Evolutionary conservation across 257 asterid genomes (phyloP), one percentile per base, ranked within the genome.

Genomic region (Hygrophila difformis): DNA sequence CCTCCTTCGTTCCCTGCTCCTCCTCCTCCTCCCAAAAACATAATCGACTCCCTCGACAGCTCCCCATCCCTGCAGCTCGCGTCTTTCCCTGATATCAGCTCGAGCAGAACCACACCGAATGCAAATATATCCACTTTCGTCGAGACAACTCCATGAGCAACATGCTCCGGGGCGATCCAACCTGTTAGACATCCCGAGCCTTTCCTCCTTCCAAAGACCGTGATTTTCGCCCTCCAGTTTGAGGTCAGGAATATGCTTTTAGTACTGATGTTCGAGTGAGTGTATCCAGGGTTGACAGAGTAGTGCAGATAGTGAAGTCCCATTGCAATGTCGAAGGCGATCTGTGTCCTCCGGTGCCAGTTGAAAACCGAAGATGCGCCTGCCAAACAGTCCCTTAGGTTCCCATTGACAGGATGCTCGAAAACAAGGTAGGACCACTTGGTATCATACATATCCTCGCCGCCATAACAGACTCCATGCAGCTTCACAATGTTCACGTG

Each of bases 401-500:
- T 68, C 0, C 91, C 95, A 57, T 76, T 81, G 4, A 16, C 36
- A 0, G 93, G 91, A 31, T 22, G 65, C 55, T 85, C 93, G 8
- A 76, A 78, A 20, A 81, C 77, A 0, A 85, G 84, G 54, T 67
- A 85, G 3, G 80, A 71, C 44, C 54, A 67, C 7, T 68, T 49
- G 21, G 53, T 51, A 11, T 66, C 69, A 8, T 66, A 62, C 8
- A 69, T 71, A 0, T 26, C 31, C 31, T 26, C 31, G 8, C 8
- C 8, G 31, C 76, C 76, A 14, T 78, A 81, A 23, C 91, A 78
- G 12, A 81, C 82, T 0, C 95, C 95, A 0, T 52, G 52, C 8
- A 85, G 73, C 58, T 70, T 78, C 60, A 78, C 76, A 15, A 81
- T 76, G 43, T 71, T 82, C 0, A 85, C 87, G 16, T 85, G 95